Base-by-base conservation (phyloP, 2,329 filamentous ascomycete species). In the Ophiostoma populinum region DNA sequence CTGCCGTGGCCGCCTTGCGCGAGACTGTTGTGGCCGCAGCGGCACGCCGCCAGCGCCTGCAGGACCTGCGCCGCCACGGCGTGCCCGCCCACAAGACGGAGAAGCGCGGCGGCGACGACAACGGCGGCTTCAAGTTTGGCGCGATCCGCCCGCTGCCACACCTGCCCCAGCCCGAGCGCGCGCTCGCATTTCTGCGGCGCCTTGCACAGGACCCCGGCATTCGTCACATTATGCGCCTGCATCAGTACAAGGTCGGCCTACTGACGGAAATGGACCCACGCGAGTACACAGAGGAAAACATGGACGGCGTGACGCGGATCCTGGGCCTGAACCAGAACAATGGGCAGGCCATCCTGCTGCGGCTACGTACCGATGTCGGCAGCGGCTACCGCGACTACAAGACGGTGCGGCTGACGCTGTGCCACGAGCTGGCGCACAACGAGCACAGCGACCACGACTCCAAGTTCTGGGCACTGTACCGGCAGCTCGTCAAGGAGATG, bases 201-300 rank as follows among this genome's bases (percentile, higher is more conserved):
- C 64, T 98, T 4, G 74, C 74, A 43, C 68, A 77, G 41, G 90
- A 98, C 52, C 75, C 81, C 0, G 90, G 90, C 7, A 87, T 98
- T 55, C 75, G 75, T 43, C 63, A 76, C 1, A 68, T 74, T 1
- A 98, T 98, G 90, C 63, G 68, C 12, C 75, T 75, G 47, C 86
- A 93, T 59, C 70, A 75, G 43, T 94, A 92, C 60, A 70, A 67
- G 15, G 90, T 98, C 1, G 77, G 77, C 0, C 56, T 95, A 3
- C 63, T 98, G 18, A 94, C 86, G 0, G 90, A 98, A 56, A 95
- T 98, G 87, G 80, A 98, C 47, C 90, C 90, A 0, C 65, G 76
- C 0, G 67, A 76, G 45, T 74, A 94, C 54, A 94, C 86, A 1
- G 53, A 66, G 42, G 54, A 61, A 1, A 80, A 70, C 28, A 77